Conservation (phyloP, 2,329 filamentous ascomycete species). For the Hymenoscyphus scutula region DNA sequence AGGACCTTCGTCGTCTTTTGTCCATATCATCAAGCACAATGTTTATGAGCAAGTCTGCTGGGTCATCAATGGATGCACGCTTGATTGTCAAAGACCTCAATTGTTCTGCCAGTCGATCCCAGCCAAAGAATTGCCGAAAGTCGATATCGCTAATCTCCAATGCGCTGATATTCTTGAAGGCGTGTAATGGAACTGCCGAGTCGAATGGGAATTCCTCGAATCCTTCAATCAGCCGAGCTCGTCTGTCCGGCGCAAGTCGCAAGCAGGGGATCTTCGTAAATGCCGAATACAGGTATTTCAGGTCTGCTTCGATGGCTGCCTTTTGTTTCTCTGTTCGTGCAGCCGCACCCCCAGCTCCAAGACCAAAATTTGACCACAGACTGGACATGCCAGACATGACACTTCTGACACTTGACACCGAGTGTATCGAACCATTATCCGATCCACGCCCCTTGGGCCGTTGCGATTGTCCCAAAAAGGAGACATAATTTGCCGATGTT, state of each 20-base stretch:
- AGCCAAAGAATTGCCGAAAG: conserved; percentile 95
- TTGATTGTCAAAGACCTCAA: conserved; percentile 85
- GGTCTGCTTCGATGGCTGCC: conserved; percentile 76
- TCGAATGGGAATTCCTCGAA: conserved; percentile 99
- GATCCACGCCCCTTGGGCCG: conserved; percentile 74
- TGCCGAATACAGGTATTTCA: conserved; percentile 95
- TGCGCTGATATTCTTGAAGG: conserved; percentile 94
- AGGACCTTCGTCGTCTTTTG: conserved; percentile 80
- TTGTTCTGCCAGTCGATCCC: conserved; percentile 92
- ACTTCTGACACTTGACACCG: conserved; percentile 93
- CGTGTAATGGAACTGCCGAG: conserved; percentile 91
- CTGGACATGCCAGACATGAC: conserved; percentile 97
- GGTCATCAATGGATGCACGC: conserved; percentile 83
- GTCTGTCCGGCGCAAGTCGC: conserved; percentile 86
- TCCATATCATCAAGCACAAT: conserved; percentile 97
- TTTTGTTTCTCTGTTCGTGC: conserved; percentile 89
- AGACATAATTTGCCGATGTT: conserved; percentile 89
- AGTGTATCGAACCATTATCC: conserved; percentile 89
- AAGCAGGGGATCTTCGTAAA: conserved; percentile 98
- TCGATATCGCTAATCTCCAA: conserved; percentile 94
- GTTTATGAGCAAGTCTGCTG: conserved; percentile 82
- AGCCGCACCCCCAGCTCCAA: conserved; percentile 74
- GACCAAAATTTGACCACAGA: conserved; percentile 84
- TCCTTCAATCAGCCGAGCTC: conserved; percentile 82
- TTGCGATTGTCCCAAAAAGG: conserved; percentile 83